Percentiles rank a stretch among this genome's conserved stretches.
These are phyloP conservation scores for Epithele typhae DNA, from an alignment of 768 basidiomycete species.

Conservation along the genomic window DNA sequence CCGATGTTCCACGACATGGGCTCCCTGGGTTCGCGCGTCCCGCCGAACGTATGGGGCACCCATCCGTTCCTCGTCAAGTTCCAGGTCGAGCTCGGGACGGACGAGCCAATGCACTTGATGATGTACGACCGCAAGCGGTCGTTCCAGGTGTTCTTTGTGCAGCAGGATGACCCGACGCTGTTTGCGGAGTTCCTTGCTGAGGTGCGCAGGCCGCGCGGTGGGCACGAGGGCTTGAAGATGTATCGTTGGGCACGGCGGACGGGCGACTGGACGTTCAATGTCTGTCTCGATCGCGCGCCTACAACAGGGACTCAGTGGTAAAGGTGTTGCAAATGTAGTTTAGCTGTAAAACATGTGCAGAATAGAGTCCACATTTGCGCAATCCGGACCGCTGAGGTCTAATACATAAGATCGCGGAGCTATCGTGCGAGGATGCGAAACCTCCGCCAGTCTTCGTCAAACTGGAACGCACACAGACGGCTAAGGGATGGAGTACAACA, in stretches of 20 bases:
- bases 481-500: no score
- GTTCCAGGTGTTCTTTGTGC: slow-evolving; percentile 30
- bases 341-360: no score
- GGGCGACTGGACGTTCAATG: slow-evolving; percentile 18
- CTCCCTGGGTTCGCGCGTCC: slow-evolving; percentile 4
- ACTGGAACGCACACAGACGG: no score
- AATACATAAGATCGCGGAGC: no score
- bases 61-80: slow-evolving; percentile 38
- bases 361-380: no score
- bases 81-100: slow-evolving; percentile 17
- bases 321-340: no score
- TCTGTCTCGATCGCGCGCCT: slow-evolving; percentile 21
- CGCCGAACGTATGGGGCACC: slow-evolving; percentile 30
- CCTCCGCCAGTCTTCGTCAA: no score
- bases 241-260: slow-evolving; percentile 25
- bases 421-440: no score
- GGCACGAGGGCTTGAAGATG: slow-evolving; percentile 19
- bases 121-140: slow-evolving; percentile 38
- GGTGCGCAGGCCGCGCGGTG: slow-evolving; percentile 13
- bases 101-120: slow-evolving; percentile 13
- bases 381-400: no score
- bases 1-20: no score
- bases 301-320: slow-evolving; percentile 13
- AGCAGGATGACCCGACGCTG: slow-evolving; percentile 12
- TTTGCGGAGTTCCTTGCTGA: slow-evolving; percentile 14